Evolutionary conservation across 345 rosid genomes (phyloP).

Genomic region (Eucalyptus coolabah): DNA sequence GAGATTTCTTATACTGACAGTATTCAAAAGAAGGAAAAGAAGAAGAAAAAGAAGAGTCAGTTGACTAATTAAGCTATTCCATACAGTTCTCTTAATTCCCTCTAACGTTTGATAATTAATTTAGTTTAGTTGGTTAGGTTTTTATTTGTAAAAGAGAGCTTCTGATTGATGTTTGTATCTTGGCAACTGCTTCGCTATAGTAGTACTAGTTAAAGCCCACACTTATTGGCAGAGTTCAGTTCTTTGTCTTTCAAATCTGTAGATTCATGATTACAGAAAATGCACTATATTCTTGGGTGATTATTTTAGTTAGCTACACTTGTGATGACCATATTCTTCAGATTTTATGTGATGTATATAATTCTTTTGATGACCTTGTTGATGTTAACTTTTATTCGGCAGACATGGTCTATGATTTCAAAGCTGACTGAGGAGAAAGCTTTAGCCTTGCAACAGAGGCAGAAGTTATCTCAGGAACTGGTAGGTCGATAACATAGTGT

Average conservation of each 20-base stretch:
- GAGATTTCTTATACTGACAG: background rate
- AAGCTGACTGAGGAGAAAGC: constrained; percentile 72
- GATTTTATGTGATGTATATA: background rate
- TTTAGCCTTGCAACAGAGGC: constrained; percentile 43
- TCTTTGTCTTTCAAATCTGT: background rate
- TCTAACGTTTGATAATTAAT: background rate
- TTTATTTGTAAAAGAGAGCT: background rate
- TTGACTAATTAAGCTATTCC: background rate
- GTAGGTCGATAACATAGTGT: constrained; percentile 9
- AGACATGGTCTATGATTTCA: constrained; percentile 71
- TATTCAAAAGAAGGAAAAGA: background rate
- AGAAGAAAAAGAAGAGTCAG: background rate
- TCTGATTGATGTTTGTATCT: background rate
- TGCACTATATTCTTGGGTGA: background rate
- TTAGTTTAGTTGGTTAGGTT: background rate
- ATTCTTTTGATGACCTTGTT: background rate
- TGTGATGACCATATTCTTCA: background rate
- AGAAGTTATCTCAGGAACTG: constrained; percentile 59
- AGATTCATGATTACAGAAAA: background rate
- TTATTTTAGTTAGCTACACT: background rate
- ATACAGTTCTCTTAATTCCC: background rate
- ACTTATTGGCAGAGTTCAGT: background rate
- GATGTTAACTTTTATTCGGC: background rate
- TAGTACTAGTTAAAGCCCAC: background rate
- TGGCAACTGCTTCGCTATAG: background rate